Evolutionary conservation across 2,329 filamentous ascomycete genomes (phyloP).

Genomic region (Fusarium caatingaense): DNA sequence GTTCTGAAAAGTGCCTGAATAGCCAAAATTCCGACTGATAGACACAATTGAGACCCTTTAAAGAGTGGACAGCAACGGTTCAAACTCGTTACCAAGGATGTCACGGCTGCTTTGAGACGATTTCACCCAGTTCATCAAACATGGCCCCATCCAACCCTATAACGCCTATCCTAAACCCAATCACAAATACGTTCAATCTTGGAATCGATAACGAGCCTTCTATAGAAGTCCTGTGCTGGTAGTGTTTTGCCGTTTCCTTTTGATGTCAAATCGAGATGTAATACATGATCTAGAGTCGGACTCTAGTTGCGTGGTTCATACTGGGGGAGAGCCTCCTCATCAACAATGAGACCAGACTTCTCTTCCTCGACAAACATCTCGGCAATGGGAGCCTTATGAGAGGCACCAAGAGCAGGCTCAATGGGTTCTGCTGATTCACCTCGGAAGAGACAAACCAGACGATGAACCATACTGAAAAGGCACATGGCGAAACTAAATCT

Average conservation of each 20-base stretch:
- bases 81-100: slow-evolving; percentile 13
- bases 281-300: not conserved
- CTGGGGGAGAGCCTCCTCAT: slow-evolving; percentile 47
- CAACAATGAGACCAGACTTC: slow-evolving; percentile 62
- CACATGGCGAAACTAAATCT: slow-evolving; percentile 69
- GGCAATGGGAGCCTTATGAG: slow-evolving; percentile 50
- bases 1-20: slow-evolving; percentile 5
- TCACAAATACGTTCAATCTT: slow-evolving; percentile 33
- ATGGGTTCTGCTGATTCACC: slow-evolving; percentile 26
- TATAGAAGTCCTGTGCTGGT: slow-evolving; percentile 8
- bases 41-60: slow-evolving; percentile 7
- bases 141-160: slow-evolving; percentile 26
- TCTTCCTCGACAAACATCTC: slow-evolving; percentile 58
- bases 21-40: slow-evolving; percentile 9
- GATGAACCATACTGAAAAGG: slow-evolving; percentile 70
- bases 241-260: slow-evolving; percentile 1
- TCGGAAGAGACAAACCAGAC: slow-evolving; percentile 65
- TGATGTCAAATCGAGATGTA: not conserved
- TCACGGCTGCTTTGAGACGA: not conserved
- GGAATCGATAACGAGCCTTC: slow-evolving; percentile 31
- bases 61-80: slow-evolving; percentile 33
- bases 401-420: slow-evolving; percentile 18
- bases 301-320: slow-evolving; percentile 46
- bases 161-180: slow-evolving; percentile 29
- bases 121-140: slow-evolving; percentile 28